A percentile compares a stretch with the other conserved stretches of the same genome.
phyloP scores from a whole-genome alignment of 2,329 filamentous ascomycete genomes.

The Xylariomycetidae sp. region DNA sequence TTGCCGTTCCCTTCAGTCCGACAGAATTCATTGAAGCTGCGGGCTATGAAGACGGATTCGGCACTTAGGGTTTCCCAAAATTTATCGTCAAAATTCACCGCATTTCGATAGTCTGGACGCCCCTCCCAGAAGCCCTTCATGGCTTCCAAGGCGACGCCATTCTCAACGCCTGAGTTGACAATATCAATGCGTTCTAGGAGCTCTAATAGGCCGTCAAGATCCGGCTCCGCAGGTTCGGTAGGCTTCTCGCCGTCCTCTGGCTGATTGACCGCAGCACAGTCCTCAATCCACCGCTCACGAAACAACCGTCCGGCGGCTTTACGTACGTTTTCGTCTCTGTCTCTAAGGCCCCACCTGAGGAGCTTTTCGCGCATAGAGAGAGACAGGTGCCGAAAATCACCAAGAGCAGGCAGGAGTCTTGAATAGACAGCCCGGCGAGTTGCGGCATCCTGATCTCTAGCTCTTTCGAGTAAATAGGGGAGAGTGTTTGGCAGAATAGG shows the following conservation, averaged over 20 bases:
- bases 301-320: slow-evolving; percentile 89
- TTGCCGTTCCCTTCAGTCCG: slow-evolving; percentile 68
- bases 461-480: slow-evolving; percentile 83
- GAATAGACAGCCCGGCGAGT: slow-evolving; percentile 86
- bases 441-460: slow-evolving; percentile 79
- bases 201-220: slow-evolving; percentile 79
- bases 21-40: slow-evolving; percentile 94
- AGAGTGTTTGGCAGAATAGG: slow-evolving; percentile 78
- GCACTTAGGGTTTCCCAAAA: slow-evolving; percentile 80
- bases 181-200: slow-evolving; percentile 92
- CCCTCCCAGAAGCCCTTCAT: slow-evolving; percentile 98
- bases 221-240: slow-evolving; percentile 57
- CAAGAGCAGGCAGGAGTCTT: slow-evolving; percentile 77
- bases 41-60: slow-evolving; percentile 83
- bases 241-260: slow-evolving; percentile 54
- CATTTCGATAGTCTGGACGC: slow-evolving; percentile 74
- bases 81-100: slow-evolving; percentile 64
- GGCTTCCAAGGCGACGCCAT: slow-evolving; percentile 85
- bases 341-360: slow-evolving; percentile 87
- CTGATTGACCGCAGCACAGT: slow-evolving; percentile 69
- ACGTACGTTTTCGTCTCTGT: slow-evolving; percentile 89
- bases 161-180: slow-evolving; percentile 82
- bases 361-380: slow-evolving; percentile 94
- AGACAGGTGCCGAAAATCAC: slow-evolving; percentile 90
- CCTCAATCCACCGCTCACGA: slow-evolving; percentile 94